A percentile compares a stretch with the other conserved stretches of the same genome.
Conservation (phyloP, 306 rosid species). For the Ziziphus jujuba region DNA sequence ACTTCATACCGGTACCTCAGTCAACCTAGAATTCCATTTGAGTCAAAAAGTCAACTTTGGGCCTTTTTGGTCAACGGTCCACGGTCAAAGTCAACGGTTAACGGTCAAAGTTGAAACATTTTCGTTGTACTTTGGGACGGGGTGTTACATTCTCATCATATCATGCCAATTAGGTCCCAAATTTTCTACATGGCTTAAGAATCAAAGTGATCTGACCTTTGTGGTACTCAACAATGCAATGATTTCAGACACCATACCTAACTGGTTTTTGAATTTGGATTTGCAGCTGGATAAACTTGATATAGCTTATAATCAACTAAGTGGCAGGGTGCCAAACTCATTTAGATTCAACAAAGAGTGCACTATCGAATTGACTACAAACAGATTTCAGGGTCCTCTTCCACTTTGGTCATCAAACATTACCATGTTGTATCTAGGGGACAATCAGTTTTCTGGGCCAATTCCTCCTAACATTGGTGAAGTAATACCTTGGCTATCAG, state of each 20-base stretch:
- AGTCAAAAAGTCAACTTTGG: too few species aligned
- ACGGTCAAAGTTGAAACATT: too few species aligned
- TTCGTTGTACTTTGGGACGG: too few species aligned
- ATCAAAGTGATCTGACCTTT: too few species aligned
- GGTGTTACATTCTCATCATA: too few species aligned
- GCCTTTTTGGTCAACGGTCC: too few species aligned
- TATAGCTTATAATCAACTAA: slow-evolving; percentile 7
- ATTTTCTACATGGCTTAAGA: too few species aligned
- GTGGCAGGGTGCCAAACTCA: slow-evolving; percentile 21
- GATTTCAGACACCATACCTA: slow-evolving; percentile 15
- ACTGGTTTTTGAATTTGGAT: slow-evolving; percentile 32
- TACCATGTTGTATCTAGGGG: background rate
- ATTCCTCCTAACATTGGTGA: slow-evolving; percentile 23
- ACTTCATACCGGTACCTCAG: too few species aligned
- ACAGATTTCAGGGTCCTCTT: slow-evolving; percentile 8
- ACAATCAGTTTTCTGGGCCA: slow-evolving; percentile 28
- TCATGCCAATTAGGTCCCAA: too few species aligned
- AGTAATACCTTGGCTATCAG: background rate
- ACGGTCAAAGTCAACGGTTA: too few species aligned
- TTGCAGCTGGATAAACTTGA: slow-evolving; percentile 10
- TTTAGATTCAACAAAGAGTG: background rate
- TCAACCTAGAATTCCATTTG: too few species aligned
- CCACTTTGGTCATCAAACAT: slow-evolving; percentile 33
- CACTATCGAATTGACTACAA: slow-evolving; percentile 3
- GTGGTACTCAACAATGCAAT: too few species aligned